Percentiles rank a stretch among this genome's conserved stretches.
These are phyloP conservation scores for Ophiostoma ips DNA, from an alignment of 2,329 filamentous ascomycete genomes.

Conservation along the genomic window DNA sequence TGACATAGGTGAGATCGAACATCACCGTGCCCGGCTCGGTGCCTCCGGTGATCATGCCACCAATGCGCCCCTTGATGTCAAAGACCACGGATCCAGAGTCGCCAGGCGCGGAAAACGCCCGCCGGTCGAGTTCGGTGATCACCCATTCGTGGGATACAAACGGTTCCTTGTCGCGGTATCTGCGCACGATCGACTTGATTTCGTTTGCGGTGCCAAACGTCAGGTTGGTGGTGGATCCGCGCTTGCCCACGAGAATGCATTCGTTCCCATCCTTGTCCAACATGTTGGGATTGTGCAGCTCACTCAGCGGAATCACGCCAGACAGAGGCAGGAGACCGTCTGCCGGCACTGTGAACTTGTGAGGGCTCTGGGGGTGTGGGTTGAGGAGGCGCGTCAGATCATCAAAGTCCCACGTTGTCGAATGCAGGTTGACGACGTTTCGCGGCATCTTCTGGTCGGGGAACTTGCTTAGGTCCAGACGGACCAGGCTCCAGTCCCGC, in stretches of 20 bases:
- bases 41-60: background rate
- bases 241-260: background rate
- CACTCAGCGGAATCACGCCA: background rate
- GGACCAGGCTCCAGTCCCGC: slow-evolving; percentile 1
- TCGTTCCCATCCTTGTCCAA: background rate
- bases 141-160: background rate
- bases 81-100: slow-evolving; percentile 2
- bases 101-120: background rate
- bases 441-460: background rate
- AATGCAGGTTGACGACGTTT: too few species aligned
- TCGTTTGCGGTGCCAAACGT: slow-evolving; percentile 4
- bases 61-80: background rate
- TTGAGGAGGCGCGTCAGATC: too few species aligned
- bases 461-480: background rate
- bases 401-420: too few species aligned
- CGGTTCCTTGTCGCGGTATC: too few species aligned
- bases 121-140: background rate
- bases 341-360: too few species aligned
- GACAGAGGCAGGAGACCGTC: too few species aligned
- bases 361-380: too few species aligned
- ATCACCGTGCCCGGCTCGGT: background rate
- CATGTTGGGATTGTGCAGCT: slow-evolving; percentile 1
- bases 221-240: background rate
- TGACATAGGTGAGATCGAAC: background rate
- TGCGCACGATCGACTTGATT: background rate